These are phyloP conservation scores for Mallotus japonicus DNA, from an alignment of 441 rosid species.

Conservation along the genomic window DNA sequence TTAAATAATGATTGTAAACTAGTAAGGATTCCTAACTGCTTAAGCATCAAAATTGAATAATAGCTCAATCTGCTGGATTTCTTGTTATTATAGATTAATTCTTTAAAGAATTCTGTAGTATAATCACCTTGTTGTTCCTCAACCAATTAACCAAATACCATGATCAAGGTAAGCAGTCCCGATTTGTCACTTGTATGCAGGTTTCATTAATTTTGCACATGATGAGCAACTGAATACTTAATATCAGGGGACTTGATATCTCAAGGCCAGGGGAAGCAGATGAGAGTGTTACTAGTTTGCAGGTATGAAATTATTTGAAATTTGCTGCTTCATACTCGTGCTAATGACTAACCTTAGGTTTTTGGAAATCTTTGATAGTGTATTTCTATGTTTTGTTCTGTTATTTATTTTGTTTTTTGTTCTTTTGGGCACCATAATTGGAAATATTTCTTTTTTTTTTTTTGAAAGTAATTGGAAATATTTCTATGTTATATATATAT, in stretches of 20 bases:
- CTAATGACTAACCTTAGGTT: not conserved
- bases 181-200: no score
- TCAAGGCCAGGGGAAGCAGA: conserved; percentile 76
- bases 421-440: not conserved
- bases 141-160: no score
- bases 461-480: conserved; percentile 2
- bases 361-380: not conserved
- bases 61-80: no score
- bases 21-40: conserved; percentile 45
- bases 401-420: not conserved
- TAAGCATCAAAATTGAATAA: not conserved
- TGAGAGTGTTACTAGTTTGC: conserved; percentile 67
- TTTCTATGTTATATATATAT: not conserved
- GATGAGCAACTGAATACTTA: conserved; percentile 22
- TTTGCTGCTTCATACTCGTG: not conserved
- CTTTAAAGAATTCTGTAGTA: no score
- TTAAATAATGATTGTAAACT: conserved; percentile 97
- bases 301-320: conserved; percentile 41
- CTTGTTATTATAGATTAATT: no score
- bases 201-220: not conserved
- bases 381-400: conserved; percentile 1
- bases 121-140: no score
- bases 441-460: not conserved
- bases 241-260: conserved; percentile 78
- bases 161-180: no score